Evolutionary conservation across 306 rosid genomes (phyloP).

Genomic region (Oxytropis ochrocephala): DNA sequence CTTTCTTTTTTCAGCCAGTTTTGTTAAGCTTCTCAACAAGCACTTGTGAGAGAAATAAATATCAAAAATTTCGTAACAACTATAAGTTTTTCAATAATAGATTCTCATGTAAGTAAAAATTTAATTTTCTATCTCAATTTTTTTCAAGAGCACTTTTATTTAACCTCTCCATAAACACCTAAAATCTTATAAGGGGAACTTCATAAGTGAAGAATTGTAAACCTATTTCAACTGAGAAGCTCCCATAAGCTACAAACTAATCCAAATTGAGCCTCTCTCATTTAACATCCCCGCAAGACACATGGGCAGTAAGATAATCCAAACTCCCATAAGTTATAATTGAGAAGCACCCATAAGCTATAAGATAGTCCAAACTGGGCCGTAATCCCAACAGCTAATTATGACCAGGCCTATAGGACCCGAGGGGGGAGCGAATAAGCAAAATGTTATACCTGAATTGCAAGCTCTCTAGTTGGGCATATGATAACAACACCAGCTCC

Average conservation of each 20-base stretch:
- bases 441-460: constrained; percentile 61
- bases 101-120: background rate
- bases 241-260: background rate
- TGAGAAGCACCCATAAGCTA: background rate
- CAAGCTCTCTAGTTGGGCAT: constrained; percentile 96
- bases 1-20: background rate
- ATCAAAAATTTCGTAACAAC: background rate
- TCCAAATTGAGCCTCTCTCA: background rate
- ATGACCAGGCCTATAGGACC: background rate
- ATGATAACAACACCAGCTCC: constrained; percentile 79
- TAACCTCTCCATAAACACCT: background rate
- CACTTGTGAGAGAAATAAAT: background rate
- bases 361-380: background rate
- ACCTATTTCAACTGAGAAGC: background rate
- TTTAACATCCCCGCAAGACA: background rate
- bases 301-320: background rate
- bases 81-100: background rate
- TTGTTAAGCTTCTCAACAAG: background rate
- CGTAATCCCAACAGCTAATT: background rate
- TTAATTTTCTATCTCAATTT: background rate
- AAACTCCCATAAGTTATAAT: background rate
- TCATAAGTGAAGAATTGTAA: background rate
- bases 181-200: background rate
- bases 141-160: background rate
- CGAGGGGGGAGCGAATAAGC: background rate